Conservation (phyloP, 148 eudicot genomes). For the Silene latifolia region DNA sequence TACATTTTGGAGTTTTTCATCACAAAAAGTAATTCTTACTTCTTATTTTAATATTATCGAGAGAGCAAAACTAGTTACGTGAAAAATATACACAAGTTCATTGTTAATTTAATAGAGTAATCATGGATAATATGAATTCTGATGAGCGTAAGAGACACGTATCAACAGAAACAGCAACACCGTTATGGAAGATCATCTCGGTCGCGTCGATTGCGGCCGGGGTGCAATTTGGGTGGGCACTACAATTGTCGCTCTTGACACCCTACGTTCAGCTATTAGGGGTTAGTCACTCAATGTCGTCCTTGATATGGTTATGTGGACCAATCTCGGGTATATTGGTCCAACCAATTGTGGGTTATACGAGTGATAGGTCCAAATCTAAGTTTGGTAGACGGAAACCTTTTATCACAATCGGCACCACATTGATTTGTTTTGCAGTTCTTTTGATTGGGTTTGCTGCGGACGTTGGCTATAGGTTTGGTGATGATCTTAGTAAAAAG, state of each 20-base stretch:
- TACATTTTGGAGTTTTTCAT: too few species aligned
- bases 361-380: slow-evolving; percentile 49
- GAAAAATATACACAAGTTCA: background rate
- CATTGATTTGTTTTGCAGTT: slow-evolving; percentile 45
- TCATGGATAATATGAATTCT: slow-evolving; percentile 18
- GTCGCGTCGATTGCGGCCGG: slow-evolving; percentile 77
- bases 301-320: slow-evolving; percentile 85
- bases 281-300: slow-evolving; percentile 54
- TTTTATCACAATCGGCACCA: slow-evolving; percentile 52
- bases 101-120: background rate
- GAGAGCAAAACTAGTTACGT: background rate
- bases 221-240: slow-evolving; percentile 83
- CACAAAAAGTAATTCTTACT: too few species aligned
- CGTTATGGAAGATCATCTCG: slow-evolving; percentile 31
- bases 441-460: slow-evolving; percentile 73
- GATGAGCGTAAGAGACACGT: slow-evolving; percentile 15
- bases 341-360: slow-evolving; percentile 72
- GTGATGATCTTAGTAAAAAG: slow-evolving; percentile 34
- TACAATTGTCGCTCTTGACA: slow-evolving; percentile 70
- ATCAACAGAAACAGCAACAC: slow-evolving; percentile 8
- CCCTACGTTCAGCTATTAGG: slow-evolving; percentile 73
- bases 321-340: slow-evolving; percentile 80
- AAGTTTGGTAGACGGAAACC: slow-evolving; percentile 76
- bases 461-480: slow-evolving; percentile 52
- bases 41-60: too few species aligned